phyloP scores from a whole-genome alignment of 2,329 filamentous ascomycete species.

The Cladosporium halotolerans region DNA sequence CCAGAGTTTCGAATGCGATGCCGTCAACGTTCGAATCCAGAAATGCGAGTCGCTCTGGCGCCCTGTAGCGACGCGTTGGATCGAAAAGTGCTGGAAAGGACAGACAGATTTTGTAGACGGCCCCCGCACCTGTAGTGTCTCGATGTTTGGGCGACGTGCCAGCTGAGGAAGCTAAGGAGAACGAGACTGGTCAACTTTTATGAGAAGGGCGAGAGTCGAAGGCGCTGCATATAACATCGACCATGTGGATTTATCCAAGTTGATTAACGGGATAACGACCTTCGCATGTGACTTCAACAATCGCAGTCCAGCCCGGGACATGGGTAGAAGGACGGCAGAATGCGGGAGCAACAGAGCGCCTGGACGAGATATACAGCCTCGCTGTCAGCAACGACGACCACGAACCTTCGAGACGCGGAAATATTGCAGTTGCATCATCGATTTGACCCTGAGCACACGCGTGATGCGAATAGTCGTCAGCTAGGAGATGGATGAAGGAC shows the following conservation, averaged over 20 bases:
- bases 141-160: too few species aligned
- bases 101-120: too few species aligned
- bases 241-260: not conserved
- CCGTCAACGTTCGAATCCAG: too few species aligned
- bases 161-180: not conserved
- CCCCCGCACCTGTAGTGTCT: too few species aligned
- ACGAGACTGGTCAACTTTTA: not conserved
- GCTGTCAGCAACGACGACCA: not conserved
- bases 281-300: not conserved
- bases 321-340: not conserved
- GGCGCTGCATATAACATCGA: not conserved
- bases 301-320: not conserved
- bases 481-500: not conserved
- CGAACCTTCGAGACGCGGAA: not conserved
- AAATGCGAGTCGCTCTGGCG: too few species aligned
- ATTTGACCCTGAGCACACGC: not conserved
- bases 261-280: not conserved
- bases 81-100: too few species aligned
- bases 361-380: not conserved
- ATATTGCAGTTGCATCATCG: not conserved
- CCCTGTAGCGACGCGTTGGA: too few species aligned
- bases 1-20: too few species aligned
- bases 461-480: not conserved
- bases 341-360: not conserved
- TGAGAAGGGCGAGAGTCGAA: not conserved